These are phyloP conservation scores for Oryza meridionalis DNA, from an alignment of 176 grass and related monocot genomes.

Conservation along the genomic window DNA sequence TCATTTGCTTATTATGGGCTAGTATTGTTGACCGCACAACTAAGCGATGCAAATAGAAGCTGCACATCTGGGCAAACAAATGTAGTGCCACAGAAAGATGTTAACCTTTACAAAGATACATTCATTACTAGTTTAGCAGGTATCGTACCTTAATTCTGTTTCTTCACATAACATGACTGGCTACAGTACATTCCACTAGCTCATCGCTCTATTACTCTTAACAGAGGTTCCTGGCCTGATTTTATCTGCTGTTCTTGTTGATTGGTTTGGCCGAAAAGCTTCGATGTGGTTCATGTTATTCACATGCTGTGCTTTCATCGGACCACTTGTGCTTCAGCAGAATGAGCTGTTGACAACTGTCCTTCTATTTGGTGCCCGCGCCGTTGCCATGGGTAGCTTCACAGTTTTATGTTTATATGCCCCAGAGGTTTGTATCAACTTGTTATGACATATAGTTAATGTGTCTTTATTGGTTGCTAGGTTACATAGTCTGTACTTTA, in stretches of 20 bases:
- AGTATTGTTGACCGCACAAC: slow-evolving; percentile 67
- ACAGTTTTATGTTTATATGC: slow-evolving; percentile 59
- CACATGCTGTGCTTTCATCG: slow-evolving; percentile 52
- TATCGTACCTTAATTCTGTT: background rate
- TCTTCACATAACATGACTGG: background rate
- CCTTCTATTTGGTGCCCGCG: slow-evolving; percentile 73
- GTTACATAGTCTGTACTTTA: background rate
- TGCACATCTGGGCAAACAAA: slow-evolving; percentile 44
- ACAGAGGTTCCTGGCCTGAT: slow-evolving; percentile 74
- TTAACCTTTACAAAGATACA: slow-evolving; percentile 69
- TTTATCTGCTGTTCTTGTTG: slow-evolving; percentile 61
- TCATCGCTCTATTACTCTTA: background rate
- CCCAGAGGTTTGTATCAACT: slow-evolving; percentile 62
- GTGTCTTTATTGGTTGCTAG: background rate
- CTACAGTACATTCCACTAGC: background rate
- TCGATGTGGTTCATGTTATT: slow-evolving; percentile 73
- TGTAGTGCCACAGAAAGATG: slow-evolving; percentile 9
- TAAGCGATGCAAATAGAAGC: slow-evolving; percentile 52
- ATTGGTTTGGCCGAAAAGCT: slow-evolving; percentile 68
- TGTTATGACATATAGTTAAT: background rate
- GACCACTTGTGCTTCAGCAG: slow-evolving; percentile 65
- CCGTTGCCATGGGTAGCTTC: slow-evolving; percentile 66
- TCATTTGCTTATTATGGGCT: slow-evolving; percentile 90
- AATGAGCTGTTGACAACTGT: slow-evolving; percentile 59
- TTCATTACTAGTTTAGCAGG: slow-evolving; percentile 82